phyloP scores from a whole-genome alignment of 2,329 filamentous ascomycete genomes.

The Apiospora arundinis region DNA sequence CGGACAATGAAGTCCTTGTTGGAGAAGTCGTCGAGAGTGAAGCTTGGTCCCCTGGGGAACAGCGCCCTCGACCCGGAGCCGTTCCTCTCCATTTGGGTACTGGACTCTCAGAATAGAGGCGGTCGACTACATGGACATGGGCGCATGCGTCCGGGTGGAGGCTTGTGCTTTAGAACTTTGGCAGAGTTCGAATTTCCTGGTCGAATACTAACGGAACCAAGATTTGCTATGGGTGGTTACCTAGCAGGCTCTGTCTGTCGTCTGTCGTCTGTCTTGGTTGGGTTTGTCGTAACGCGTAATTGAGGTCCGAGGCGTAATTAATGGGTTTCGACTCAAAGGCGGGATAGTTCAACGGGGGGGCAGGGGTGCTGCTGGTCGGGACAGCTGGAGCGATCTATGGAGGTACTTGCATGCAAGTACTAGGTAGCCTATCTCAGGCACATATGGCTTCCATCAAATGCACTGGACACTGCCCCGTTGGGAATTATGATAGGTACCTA shows the following conservation, averaged over 20 bases:
- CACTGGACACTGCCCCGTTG: too few relatives aligned
- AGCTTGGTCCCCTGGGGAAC: conserved; percentile 80
- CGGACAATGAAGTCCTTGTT: conserved; percentile 96
- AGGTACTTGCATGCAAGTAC: background rate
- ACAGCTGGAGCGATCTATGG: background rate
- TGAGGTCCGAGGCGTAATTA: background rate
- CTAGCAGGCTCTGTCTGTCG: background rate
- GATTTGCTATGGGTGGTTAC: background rate
- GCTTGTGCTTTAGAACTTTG: background rate
- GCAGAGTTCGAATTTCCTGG: background rate
- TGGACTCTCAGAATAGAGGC: conserved; percentile 27
- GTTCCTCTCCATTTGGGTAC: conserved; percentile 48
- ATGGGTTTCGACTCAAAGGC: background rate
- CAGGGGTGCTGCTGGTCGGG: background rate
- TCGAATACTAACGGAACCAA: background rate
- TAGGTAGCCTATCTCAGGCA: too few relatives aligned
- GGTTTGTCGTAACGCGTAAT: background rate
- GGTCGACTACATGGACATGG: conserved; percentile 31
- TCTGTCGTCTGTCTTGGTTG: background rate
- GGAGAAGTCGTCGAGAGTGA: conserved; percentile 87
- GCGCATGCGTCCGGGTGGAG: background rate
- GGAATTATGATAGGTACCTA: too few relatives aligned
- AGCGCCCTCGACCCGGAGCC: conserved; percentile 65
- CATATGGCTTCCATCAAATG: too few relatives aligned
- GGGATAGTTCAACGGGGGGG: background rate